These are phyloP conservation scores for Umbelopsis sp. DNA, from an alignment of 192 early-diverging fungal genomes.

Conservation along the genomic window DNA sequence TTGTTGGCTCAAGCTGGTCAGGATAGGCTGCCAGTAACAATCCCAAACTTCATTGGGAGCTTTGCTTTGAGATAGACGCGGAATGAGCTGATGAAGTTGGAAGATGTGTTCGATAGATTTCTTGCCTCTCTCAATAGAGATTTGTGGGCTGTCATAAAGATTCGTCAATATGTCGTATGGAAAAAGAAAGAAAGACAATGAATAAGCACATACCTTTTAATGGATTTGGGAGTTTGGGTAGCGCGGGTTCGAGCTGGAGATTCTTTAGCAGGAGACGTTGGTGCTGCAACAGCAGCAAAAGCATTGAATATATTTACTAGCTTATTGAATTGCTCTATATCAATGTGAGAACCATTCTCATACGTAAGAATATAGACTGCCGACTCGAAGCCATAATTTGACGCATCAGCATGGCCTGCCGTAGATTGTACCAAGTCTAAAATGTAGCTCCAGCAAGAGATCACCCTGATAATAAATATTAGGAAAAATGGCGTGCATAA, in stretches of 20 bases:
- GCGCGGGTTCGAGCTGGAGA: not conserved
- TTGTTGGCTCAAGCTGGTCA: conserved; percentile 73
- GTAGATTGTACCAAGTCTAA: conserved; percentile 58
- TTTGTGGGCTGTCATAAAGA: conserved; percentile 39
- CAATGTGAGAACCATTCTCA: conserved; percentile 38
- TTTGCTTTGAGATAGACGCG: not conserved
- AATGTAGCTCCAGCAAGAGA: conserved; percentile 52
- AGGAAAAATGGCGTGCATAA: conserved; percentile 15
- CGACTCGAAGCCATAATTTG: conserved; percentile 65
- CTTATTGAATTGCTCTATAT: conserved; percentile 73
- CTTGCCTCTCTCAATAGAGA: conserved; percentile 62
- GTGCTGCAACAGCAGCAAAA: conserved; percentile 58
- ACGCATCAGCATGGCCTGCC: conserved; percentile 61
- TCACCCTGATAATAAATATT: conserved; percentile 14
- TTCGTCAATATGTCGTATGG: too few relatives aligned
- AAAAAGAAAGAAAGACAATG: not conserved
- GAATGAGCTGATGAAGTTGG: conserved; percentile 49
- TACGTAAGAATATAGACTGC: conserved; percentile 60
- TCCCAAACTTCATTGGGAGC: conserved; percentile 56
- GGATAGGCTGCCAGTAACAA: conserved; percentile 78
- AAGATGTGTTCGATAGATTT: conserved; percentile 71
- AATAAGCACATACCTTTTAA: conserved; percentile 8
- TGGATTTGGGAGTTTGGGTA: not conserved
- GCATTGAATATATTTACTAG: conserved; percentile 71
- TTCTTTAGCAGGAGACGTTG: conserved; percentile 10